Conservation (phyloP, 192 early-diverging fungal species). For the Ramicandelaber brevisporus region DNA sequence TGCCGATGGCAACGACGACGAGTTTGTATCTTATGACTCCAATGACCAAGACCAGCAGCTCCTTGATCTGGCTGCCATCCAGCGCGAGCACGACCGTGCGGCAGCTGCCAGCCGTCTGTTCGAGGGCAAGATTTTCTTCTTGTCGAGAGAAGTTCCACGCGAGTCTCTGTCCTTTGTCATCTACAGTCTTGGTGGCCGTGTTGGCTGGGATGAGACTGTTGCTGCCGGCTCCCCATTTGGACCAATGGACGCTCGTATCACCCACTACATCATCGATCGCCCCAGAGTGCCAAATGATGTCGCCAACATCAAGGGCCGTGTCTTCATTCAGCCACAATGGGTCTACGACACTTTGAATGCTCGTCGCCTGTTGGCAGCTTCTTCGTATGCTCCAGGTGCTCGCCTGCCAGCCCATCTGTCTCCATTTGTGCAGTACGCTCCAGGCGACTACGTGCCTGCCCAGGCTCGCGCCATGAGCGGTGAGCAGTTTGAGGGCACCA, state of each 20-base stretch:
- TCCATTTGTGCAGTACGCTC: slow-evolving; percentile 67
- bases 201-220: slow-evolving; percentile 64
- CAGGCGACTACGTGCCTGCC: slow-evolving; percentile 73
- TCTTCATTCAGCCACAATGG: slow-evolving; percentile 97
- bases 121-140: slow-evolving; percentile 37
- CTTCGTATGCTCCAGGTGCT: slow-evolving; percentile 54
- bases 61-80: slow-evolving; percentile 8
- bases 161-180: slow-evolving; percentile 82
- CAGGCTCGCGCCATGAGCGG: slow-evolving; percentile 16
- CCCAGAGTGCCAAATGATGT: slow-evolving; percentile 36
- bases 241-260: slow-evolving; percentile 63
- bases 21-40: slow-evolving; percentile 1
- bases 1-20: slow-evolving; percentile 3
- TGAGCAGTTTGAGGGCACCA: slow-evolving; percentile 30
- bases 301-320: slow-evolving; percentile 20
- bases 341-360: slow-evolving; percentile 84
- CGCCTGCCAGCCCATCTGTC: slow-evolving; percentile 74
- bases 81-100: slow-evolving; percentile 13
- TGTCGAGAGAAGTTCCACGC: slow-evolving; percentile 86
- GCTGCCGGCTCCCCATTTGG: slow-evolving; percentile 53
- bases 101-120: slow-evolving; percentile 23
- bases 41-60: slow-evolving; percentile 12
- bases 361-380: slow-evolving; percentile 29
- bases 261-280: slow-evolving; percentile 72
- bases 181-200: slow-evolving; percentile 62